Evolutionary conservation across 2,329 filamentous ascomycete genomes (phyloP).

Genomic region (Ilyonectria sp.): DNA sequence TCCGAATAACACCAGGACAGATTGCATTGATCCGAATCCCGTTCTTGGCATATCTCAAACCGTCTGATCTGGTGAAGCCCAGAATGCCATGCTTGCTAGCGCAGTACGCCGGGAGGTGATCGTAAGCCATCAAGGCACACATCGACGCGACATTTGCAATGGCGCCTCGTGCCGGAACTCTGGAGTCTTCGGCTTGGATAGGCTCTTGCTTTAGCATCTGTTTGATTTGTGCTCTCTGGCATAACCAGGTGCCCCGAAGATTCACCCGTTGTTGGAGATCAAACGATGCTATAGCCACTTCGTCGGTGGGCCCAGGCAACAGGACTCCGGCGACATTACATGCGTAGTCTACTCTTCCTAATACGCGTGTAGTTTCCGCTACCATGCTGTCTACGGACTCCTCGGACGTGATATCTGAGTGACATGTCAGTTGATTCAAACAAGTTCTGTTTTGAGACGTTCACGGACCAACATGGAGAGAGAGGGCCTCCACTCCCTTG

Average conservation of each 20-base stretch:
- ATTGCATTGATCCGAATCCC: conserved; percentile 18
- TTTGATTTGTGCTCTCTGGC: conserved; percentile 4
- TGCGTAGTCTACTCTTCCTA: conserved; percentile 17
- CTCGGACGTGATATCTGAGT: conserved; percentile 8
- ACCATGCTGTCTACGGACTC: conserved; percentile 6
- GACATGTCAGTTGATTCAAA: background rate
- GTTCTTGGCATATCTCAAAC: conserved; percentile 11
- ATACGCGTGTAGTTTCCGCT: background rate
- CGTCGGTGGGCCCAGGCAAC: conserved; percentile 11
- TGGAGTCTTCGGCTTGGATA: background rate
- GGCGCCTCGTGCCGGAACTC: conserved; percentile 2
- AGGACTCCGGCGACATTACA: conserved; percentile 15
- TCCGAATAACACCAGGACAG: conserved; percentile 14
- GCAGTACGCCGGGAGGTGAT: conserved; percentile 17
- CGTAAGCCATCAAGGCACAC: conserved; percentile 19
- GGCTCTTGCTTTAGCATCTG: conserved; percentile 16
- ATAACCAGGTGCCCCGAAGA: conserved; percentile 17
- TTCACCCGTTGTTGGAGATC: conserved; percentile 11
- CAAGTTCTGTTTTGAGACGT: background rate
- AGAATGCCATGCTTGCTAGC: conserved; percentile 20
- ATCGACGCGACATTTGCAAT: conserved; percentile 19
- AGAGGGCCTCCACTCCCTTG: background rate
- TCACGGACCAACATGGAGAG: conserved; percentile 1
- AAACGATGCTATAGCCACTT: background rate
- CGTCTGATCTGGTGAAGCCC: conserved; percentile 4